Conservation (phyloP, 2,329 filamentous ascomycete genomes). For the Pseudogymnoascus sp. region DNA sequence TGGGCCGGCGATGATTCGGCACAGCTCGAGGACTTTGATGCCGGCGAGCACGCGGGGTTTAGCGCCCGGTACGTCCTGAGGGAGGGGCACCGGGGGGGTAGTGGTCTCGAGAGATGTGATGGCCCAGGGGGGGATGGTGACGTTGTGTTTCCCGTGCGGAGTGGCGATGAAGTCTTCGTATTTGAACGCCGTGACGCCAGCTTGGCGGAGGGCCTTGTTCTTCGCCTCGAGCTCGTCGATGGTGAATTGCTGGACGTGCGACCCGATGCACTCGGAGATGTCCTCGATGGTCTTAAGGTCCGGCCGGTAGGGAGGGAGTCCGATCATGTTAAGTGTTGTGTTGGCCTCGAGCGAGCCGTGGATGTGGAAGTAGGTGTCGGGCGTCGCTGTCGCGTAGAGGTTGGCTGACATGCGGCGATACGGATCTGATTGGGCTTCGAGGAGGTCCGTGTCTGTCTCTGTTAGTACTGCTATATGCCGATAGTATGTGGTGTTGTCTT, state of each 20-base stretch:
- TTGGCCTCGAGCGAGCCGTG: conserved; percentile 68
- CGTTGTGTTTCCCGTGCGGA: conserved; percentile 38
- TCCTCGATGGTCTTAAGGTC: conserved; percentile 42
- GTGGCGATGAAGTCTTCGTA: conserved; percentile 52
- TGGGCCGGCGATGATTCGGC: conserved; percentile 70
- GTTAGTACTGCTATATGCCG: too few species aligned
- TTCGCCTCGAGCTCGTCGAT: conserved; percentile 49
- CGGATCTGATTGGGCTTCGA: conserved; percentile 61
- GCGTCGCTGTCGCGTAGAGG: conserved; percentile 59
- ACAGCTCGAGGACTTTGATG: conserved; percentile 66
- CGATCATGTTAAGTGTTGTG: conserved; percentile 63
- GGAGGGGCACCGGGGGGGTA: conserved; percentile 36
- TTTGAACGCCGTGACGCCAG: conserved; percentile 52
- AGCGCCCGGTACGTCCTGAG: conserved; percentile 13
- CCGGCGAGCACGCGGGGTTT: conserved; percentile 35
- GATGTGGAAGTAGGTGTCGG: conserved; percentile 65
- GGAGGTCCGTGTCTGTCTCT: conserved; percentile 58
- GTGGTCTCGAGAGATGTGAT: conserved; percentile 42
- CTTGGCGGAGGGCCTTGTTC: conserved; percentile 50
- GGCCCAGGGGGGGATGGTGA: conserved; percentile 37
- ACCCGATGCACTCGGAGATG: conserved; percentile 56
- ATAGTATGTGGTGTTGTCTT: too few species aligned
- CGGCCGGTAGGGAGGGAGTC: conserved; percentile 52
- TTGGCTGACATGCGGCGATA: conserved; percentile 69
- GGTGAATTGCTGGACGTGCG: conserved; percentile 48